Evolutionary conservation across 2,329 filamentous ascomycete genomes (phyloP), one percentile per base, ranked within the genome.

Genomic region (Pleomassaria siparia): DNA sequence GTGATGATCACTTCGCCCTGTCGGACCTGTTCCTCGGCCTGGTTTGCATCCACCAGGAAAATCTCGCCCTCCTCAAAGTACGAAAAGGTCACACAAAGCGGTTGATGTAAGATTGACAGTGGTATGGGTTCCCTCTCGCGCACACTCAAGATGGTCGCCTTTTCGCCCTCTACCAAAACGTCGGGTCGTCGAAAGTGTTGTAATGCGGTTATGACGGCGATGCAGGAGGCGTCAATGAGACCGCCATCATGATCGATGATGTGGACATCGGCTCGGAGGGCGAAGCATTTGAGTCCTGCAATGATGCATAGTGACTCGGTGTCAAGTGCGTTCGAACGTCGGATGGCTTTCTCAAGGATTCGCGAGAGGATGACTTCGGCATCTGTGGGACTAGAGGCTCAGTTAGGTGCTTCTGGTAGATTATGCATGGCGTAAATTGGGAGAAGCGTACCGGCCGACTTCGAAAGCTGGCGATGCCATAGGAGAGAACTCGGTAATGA

Each of bases 301-400:
- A 96, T 80, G 18, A 99, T 89, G 71, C 94, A 99, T 36, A 99
- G 81, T 3, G 91, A 96, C 73, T 99, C 94, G 26, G 91, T 96
- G 70, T 97, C 92, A 32, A 99, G 83, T 6, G 94, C 92, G 59
- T 88, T 88, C 1, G 91, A 96, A 50, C 94, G 86, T 33, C 94
- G 91, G 51, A 97, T 84, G 8, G 94, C 92, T 74, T 96, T 96
- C 71, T 99, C 94, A 16, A 99, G 85, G 33, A 94, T 82, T 26
- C 92, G 86, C 9, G 91, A 91, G 22, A 97, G 83, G 33, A 96
- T 81, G 2, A 91, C 80, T 74, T 97, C 94, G 46, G 87, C 82
- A 61, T 95, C 88, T 53, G 87, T 91, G 40, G 88, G 87, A 44
- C 90, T 82, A 52, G 36, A 44, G 15, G 41, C 39, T 49, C 36